Base-by-base conservation (phyloP, 169 alveolate genomes). In the Babesia divergens region DNA sequence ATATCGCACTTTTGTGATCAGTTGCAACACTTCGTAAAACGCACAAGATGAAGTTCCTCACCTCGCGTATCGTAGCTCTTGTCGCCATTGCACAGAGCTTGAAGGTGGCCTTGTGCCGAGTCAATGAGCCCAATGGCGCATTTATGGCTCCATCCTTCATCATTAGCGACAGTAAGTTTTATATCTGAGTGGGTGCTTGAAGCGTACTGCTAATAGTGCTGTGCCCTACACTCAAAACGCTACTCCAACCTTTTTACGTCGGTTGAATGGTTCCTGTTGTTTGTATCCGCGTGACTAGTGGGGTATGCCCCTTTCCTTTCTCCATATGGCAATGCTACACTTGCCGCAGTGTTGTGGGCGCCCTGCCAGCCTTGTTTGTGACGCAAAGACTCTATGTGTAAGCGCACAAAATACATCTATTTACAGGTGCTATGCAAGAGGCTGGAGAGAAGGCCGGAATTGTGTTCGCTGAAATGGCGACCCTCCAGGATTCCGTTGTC, bases 401-500 rank as follows among this genome's bases (percentile, higher is more conserved):
- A 5, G n/a, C 11, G 1, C 49, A 5, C 24, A 42, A 5, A 2
- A 20, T 42, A n/a, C 49, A 42, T 3, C 3, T 3, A 2, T 44
- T 14, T 7, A 6, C 52, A 44, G 52, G 52, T 44, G 52, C 6
- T 29, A 11, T 14, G 26, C 26, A 44, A 7, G 9, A 7, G 8
- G 52, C 20, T 44, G 52, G 20, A 11, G 20, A n/a, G 22, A 44
- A 6, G 52, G 52, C 52, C 11, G 52, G 52, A 6, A 29, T 44
- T 0, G 52, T 44, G 43, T 46, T 77, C 50, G 47, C 74, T 18
- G 82, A 77, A 20, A 6, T 77, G 14, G 81, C 52, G 42, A 38
- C 7, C 14, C 38, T 75, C 46, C 38, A 55, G 56, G 62, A 77
- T 26, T 50, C 66, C n/a, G 75, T 54, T 43, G 43, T 69, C 13